Base-by-base conservation (phyloP, 129 eudicot genomes). In the Artemisia annua region DNA sequence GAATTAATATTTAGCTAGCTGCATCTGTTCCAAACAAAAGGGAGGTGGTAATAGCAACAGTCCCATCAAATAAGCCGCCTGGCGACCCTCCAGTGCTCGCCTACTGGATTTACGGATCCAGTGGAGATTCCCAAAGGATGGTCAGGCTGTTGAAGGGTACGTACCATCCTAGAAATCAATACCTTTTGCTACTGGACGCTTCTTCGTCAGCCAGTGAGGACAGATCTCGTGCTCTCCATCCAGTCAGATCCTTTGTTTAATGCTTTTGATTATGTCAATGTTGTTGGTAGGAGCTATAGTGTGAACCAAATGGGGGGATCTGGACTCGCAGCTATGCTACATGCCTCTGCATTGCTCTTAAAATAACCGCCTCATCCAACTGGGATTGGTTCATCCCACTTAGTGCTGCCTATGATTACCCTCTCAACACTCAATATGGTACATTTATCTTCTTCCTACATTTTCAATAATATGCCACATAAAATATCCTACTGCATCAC, bases 341-440 rank as follows among this genome's bases (percentile, higher is more conserved):
- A 85, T n/a, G 96, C 88, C 10, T 92, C 83, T 1, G 77, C 96
- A 0, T 78, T 86, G 46, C 69, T 89, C 59, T 89, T 85, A 89
- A 89, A 79, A 88, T 80, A n/a, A n/a, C n/a, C 62, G 75, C n/a
- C n/a, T n/a, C n/a, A n/a, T n/a, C 58, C 48, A 82, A 87, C 1
- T 89, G 92, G 96, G 92, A 89, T 84, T 89, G 96, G 96, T 89
- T 86, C 56, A 62, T 89, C 49, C 86, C 85, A 16, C 84, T 89
- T 58, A 86, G 89, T 60, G 96, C 91, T 2, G 16, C 43, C 82
- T 39, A 39, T 39, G 96, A 89, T 79, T 89, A 89, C 75, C 96
- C 96, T 0, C 43, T 89, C 72, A 68, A 86, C 24, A 83, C 89
- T 7, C 96, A 86, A 75, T 91, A 89, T 82, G 35, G 35, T 30